Evolutionary conservation across 179 eudicot species (phyloP), one percentile per base, ranked within the genome.

Genomic region (Spinacia oleracea): DNA sequence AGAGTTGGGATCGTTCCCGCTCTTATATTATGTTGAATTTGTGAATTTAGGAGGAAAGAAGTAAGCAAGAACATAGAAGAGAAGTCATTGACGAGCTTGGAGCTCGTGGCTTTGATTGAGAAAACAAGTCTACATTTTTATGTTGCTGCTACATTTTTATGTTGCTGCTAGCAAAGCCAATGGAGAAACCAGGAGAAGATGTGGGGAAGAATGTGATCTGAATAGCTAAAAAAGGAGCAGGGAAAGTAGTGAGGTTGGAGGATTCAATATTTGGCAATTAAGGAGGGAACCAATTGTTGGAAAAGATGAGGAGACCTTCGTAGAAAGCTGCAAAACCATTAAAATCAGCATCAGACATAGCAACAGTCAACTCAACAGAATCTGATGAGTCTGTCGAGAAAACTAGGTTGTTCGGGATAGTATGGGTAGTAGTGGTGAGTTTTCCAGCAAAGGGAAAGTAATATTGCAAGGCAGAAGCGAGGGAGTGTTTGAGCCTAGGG

Each of bases 391-490:
- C 69, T 1, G 9, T 55, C 80, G 75, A 84, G 18, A 74, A 80
- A 32, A 82, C 8, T 2, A 80, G 60, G 23, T n/a, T 12, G 5
- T 69, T 65, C 1, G 87, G 83, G 58, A 53, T 20, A 20, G 58
- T 5, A 21, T 63, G 12, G n/a, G n/a, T n/a, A 25, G 23, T 12
- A 53, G 76, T 15, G 4, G 43, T 20, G 1, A 86, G 78, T 31
- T 72, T 75, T 3, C 84, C 83, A 45, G 88, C 83, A 1, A 88
- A 80, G 20, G 89, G 91, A 73, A 51, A 74, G 83, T 85, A 91
- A 80, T 60, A 80, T n/a, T 79, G 81, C 84, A 91, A 89, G 62
- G 92, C 62, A 16, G 85, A 77, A 42, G 93, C 86, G 64, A 91
- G 91, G 10, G 93, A 86, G 53, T 46, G 81, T 29, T 83, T 89